Base-by-base conservation (phyloP, 2,329 filamentous ascomycete species). In the Xylaria sp. region DNA sequence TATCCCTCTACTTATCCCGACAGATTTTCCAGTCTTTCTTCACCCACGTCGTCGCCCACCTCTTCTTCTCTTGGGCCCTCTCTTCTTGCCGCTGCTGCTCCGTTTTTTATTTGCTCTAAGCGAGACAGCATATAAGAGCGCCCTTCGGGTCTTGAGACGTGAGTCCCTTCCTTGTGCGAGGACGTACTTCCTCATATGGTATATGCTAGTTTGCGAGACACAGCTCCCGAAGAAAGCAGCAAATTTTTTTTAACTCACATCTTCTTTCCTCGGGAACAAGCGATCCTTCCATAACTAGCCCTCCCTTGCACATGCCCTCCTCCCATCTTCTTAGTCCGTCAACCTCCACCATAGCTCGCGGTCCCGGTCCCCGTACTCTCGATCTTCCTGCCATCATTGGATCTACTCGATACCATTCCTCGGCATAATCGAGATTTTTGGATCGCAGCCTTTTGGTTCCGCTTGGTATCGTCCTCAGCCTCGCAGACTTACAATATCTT, bases 401-500 rank as follows among this genome's bases (percentile, higher is more conserved):
- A 63, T 64, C 58, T 67, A 65, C 44, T 58, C 54, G 58, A 60
- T 53, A 51, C 54, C 51, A 49, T 35, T 46, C 37, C n/a, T 55
- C 54, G 60, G 54, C 54, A 44, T 49, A 55, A 54, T 63, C 62
- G 60, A 67, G 62, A 57, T 65, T 67, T 67, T 68, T 68, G 66
- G 64, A 68, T 67, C 63, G 64, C 47, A 44, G 53, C 49, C 58
- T 68, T 68, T 67, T 61, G 62, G 62, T 54, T 55, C 47, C 37
- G 57, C 56, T 59, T 59, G 53, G 31, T 63, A 67, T 68, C 63
- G 56, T 60, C 64, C 58, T 58, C 60, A 49, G 29, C 43, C 48
- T 61, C 56, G 46, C 65, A 65, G 57, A 61, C 54, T 67, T 68
- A 68, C 58, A 65, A 68, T 67, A 68, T 68, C 64, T 59, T 64